Evolutionary conservation across 441 rosid species (phyloP).

Genomic region (Eugenia klotzschiana): DNA sequence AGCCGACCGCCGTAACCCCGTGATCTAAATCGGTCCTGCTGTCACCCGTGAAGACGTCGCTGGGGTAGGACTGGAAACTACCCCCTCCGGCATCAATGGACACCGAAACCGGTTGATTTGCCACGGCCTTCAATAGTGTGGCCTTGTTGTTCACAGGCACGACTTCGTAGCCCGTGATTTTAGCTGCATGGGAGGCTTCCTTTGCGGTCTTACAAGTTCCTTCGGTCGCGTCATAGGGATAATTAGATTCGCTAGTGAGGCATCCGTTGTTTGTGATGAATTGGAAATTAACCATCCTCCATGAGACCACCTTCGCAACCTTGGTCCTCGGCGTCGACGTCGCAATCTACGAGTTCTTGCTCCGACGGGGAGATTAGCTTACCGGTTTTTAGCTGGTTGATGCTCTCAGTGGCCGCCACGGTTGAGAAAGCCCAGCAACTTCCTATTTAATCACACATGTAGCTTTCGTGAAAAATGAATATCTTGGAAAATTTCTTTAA

Average conservation of each 20-base stretch:
- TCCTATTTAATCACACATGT: too few relatives aligned
- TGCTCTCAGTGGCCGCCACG: slow-evolving; percentile 28
- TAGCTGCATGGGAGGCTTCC: slow-evolving; percentile 14
- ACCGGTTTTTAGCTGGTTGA: slow-evolving; percentile 6
- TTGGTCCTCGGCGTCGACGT: slow-evolving; percentile 6
- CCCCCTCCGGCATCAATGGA: slow-evolving; percentile 27
- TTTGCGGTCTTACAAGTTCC: slow-evolving; percentile 16
- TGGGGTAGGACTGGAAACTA: slow-evolving; percentile 18
- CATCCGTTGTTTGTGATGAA: slow-evolving; percentile 24
- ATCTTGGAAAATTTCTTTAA: too few relatives aligned
- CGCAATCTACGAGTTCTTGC: slow-evolving; percentile 36
- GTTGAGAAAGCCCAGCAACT: slow-evolving; percentile 42
- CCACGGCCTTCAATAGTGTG: slow-evolving; percentile 26
- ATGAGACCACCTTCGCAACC: slow-evolving; percentile 28
- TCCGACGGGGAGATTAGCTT: slow-evolving; percentile 16
- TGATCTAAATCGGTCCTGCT: slow-evolving; percentile 10
- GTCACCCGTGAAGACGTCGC: slow-evolving; percentile 5
- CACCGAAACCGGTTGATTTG: slow-evolving; percentile 25
- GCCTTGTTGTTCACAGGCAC: slow-evolving; percentile 23
- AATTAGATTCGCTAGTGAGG: slow-evolving; percentile 13
- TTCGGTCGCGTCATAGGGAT: slow-evolving; percentile 23
- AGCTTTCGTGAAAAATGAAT: too few relatives aligned
- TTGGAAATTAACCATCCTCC: slow-evolving; percentile 29
- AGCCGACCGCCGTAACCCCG: slow-evolving; percentile 8
- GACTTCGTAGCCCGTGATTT: slow-evolving; percentile 22